Base-by-base conservation (phyloP, 768 basidiomycete species). In the Candolleomyces eurysporus region DNA sequence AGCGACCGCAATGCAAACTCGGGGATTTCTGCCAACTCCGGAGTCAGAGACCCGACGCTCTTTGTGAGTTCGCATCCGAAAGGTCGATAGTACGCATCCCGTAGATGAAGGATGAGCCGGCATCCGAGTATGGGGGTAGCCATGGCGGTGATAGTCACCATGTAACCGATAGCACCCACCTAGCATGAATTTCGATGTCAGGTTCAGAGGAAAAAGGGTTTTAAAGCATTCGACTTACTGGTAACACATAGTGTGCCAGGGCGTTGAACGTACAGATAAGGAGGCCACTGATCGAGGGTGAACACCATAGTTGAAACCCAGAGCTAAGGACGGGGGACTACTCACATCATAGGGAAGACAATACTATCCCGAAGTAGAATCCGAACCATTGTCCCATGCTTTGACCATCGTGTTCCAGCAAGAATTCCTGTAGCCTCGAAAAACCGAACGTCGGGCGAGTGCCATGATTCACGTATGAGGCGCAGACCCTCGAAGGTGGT, bases 341-440 rank as follows among this genome's bases (percentile, higher is more conserved):
- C 59, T 55, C 52, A 60, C 59, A 60, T 32, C 7, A 60, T 43
- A 16, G 59, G 59, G 52, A 60, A 60, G n/a, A 55, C 9, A 4
- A 60, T 45, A 36, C 59, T 60, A 48, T 60, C 59, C 31, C 59
- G 50, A 22, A 60, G 10, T 7, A 60, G 48, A 40, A 60, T 36
- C 5, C 21, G 26, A 46, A 60, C 21, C 7, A 55, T 8, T 21
- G 26, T 13, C n/a, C 40, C 30, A 36, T 60, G 39, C 48, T 32
- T 43, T 40, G 36, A 11, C 59, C 59, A 60, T 10, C 43, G 22
- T 4, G 10, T 26, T 13, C 52, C 11, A 36, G 36, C 36, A 36
- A 36, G 36, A 5, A 36, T 8, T 11, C 36, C 36, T 36, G 36
- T 36, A 36, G 36, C 36, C 6, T 36, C 36, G 11, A 36, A 36